Evolutionary conservation across 768 basidiomycete genomes (phyloP), one percentile per base, ranked within the genome.

Genomic region (Termitomyces sp.): DNA sequence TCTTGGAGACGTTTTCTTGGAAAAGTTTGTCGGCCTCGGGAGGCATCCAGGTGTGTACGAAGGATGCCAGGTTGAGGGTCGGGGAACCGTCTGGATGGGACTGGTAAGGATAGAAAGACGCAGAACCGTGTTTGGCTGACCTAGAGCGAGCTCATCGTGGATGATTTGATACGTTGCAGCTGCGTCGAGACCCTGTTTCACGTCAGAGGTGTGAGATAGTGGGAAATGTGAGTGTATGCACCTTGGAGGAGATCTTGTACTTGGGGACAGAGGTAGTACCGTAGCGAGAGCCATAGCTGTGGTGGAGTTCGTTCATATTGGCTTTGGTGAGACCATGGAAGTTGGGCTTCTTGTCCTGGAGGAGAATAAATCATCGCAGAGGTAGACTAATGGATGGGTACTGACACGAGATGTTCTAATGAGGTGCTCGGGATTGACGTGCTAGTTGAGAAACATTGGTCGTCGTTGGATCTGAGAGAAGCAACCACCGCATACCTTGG

Each of bases 221-320:
- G 35, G n/a, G 3, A n/a, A 38, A 46, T 44, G 1, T 20, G 14
- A 18, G n/a, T 3, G 50, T 18, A 30, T 60, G 12, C 58, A 80
- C 84, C 71, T 81, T 85, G 41, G 76, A 74, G 0, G 88, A 81
- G 9, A 92, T 67, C 57, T 76, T 76, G 71, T 80, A 91, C 69
- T 89, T 92, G 16, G 89, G 89, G 55, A 91, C 72, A 20, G 86
- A 78, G n/a, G 67, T 69, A n/a, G 86, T 86, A 16, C 80, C 81
- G 68, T 89, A 90, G 47, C 86, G 82, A 20, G 79, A 82, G 26
- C 82, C 84, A 61, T 88, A 89, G 0, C 82, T 69, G 58, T 82
- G 80, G 0, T 66, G 58, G 10, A 78, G 47, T 1, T 70, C 60
- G 40, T 74, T 67, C 7, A 75, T 65, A 2, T 74, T 56, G 3